A percentile compares a stretch with the other conserved stretches of the same genome.
phyloP scores from a whole-genome alignment of 805 yeast genomes.

The Geotrichum ghanense region DNA sequence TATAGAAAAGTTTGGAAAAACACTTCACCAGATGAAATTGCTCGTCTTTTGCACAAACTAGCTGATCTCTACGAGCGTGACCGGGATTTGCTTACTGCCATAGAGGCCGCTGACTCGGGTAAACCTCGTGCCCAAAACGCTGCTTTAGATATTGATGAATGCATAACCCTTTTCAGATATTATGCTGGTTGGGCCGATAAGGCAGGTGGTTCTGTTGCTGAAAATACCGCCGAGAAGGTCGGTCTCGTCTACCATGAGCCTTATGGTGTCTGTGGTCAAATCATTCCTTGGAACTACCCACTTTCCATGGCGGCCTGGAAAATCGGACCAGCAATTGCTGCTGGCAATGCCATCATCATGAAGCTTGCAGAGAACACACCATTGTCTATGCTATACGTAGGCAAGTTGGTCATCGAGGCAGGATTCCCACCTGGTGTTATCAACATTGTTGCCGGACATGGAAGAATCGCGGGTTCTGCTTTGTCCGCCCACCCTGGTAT shows the following conservation, averaged over 20 bases:
- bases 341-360: constrained; percentile 71
- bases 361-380: constrained; percentile 79
- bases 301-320: constrained; percentile 76
- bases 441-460: constrained; percentile 55
- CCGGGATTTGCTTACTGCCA: constrained; percentile 58
- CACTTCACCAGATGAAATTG: constrained; percentile 58
- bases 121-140: constrained; percentile 54
- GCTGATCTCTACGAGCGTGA: constrained; percentile 70
- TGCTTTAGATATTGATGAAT: constrained; percentile 62
- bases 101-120: constrained; percentile 86
- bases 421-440: constrained; percentile 76
- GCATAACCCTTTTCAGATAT: constrained; percentile 61
- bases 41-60: constrained; percentile 49
- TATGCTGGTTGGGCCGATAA: constrained; percentile 92
- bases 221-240: neutral
- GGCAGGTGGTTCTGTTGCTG: constrained; percentile 40
- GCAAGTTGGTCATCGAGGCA: constrained; percentile 55
- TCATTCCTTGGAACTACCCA: constrained; percentile 86
- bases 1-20: constrained; percentile 61
- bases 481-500: constrained; percentile 50
- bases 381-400: constrained; percentile 56
- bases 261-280: constrained; percentile 76
- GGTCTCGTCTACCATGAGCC: constrained; percentile 37
- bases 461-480: constrained; percentile 50
- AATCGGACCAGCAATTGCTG: constrained; percentile 71